Base-by-base conservation (phyloP, 129 eudicot genomes). In the Tagetes erecta region DNA sequence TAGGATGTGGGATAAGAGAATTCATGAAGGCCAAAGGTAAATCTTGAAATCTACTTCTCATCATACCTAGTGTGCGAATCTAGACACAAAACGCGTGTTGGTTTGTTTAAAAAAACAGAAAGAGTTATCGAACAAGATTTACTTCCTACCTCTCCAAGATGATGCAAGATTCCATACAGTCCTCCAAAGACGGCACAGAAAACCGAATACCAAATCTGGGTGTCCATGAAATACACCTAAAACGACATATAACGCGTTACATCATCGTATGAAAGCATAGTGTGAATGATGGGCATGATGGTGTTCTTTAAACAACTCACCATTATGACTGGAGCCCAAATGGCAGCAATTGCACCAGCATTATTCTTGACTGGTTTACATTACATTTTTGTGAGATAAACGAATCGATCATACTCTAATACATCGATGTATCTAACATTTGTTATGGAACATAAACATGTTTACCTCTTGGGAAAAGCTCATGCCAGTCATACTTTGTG, bases 221-320 rank as follows among this genome's bases (percentile, higher is more conserved):
- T 82, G 83, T 95, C 99, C 99, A 95, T 91, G 84, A 95, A 95
- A 80, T 91, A 95, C 20, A 93, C 96, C 98, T 93, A 84, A 70
- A 56, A n/a, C 20, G 56, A 36, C 64, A 83, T 34, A 47, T 44
- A 80, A 37, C 10, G 39, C n/a, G 37, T 66, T 56, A 41, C 53
- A 37, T 68, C 52, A 36, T 66, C 2, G 4, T 67, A 49, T 41
- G 55, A 14, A 52, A 55, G 66, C 59, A 58, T 31, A 36, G 42
- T 11, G 27, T 30, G 20, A 44, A 8, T 41, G 68, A 40, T 39
- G 40, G 13, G 13, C 10, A 33, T 38, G 62, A 64, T 8, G 50
- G 14, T 57, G 35, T 66, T 77, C 35, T 75, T 38, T 10, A 80
- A 75, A 60, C 35, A 37, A 84, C 98, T 87, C 84, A 94, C 98